Conservation (phyloP, 2,329 filamentous ascomycete genomes). For the Beauveria sp. region DNA sequence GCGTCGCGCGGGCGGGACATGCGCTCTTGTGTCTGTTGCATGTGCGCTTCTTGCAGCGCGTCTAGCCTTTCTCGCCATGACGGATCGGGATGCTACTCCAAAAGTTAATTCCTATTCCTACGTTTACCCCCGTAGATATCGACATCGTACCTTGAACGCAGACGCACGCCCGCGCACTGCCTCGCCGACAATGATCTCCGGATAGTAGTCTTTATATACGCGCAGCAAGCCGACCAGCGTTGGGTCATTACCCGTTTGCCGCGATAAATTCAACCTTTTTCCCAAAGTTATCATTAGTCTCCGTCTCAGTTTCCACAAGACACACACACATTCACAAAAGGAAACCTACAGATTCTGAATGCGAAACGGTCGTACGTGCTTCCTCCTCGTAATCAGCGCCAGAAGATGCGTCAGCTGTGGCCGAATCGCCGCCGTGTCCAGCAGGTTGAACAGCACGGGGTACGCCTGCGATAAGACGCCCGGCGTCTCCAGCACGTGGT, state of each 20-base stretch:
- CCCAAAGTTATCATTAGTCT: slow-evolving; percentile 5
- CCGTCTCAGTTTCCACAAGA: too few species aligned
- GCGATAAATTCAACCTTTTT: slow-evolving; percentile 45
- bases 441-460: slow-evolving; percentile 67
- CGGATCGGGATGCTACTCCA: slow-evolving; percentile 58
- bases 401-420: slow-evolving; percentile 67
- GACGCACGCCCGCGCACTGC: slow-evolving; percentile 52
- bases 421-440: slow-evolving; percentile 72
- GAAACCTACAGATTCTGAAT: slow-evolving; percentile 63
- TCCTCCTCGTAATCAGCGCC: slow-evolving; percentile 69
- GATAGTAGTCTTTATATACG: slow-evolving; percentile 87
- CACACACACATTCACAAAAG: too few species aligned
- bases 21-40: slow-evolving; percentile 37
- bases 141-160: slow-evolving; percentile 46
- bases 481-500: slow-evolving; percentile 61
- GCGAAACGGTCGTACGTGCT: slow-evolving; percentile 75
- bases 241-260: slow-evolving; percentile 63
- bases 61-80: slow-evolving; percentile 66
- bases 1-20: slow-evolving; percentile 31
- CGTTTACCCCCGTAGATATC: background rate
- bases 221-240: slow-evolving; percentile 65
- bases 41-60: slow-evolving; percentile 54
- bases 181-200: slow-evolving; percentile 75
- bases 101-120: background rate
- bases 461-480: slow-evolving; percentile 62